Conservation (phyloP, 495 filamentous ascomycete species). For the Xylaria sp. region DNA sequence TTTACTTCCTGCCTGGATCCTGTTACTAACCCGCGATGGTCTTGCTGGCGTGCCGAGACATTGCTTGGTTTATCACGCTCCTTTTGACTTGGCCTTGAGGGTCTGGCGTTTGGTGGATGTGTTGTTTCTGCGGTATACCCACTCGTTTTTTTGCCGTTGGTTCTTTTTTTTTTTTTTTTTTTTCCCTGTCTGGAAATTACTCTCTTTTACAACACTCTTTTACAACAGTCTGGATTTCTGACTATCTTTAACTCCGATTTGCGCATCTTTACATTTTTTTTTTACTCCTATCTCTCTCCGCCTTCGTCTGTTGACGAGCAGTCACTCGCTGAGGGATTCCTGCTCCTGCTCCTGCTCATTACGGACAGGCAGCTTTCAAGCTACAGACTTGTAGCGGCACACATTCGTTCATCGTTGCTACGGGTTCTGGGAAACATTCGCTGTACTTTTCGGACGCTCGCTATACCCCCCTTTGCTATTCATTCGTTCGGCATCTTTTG, state of each 20-base stretch:
- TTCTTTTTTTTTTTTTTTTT: too few species aligned
- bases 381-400: neutral
- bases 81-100: neutral
- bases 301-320: neutral
- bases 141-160: neutral
- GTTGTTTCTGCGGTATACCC: slow-evolving; percentile 15
- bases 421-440: neutral
- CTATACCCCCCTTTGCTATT: neutral
- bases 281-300: neutral
- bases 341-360: neutral
- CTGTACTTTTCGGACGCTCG: neutral
- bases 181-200: neutral
- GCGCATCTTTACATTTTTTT: neutral
- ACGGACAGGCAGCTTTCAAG: neutral
- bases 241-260: neutral
- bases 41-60: neutral
- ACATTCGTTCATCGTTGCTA: neutral
- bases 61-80: neutral
- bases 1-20: neutral
- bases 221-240: neutral
- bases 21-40: neutral
- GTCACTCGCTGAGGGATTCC: slow-evolving; percentile 6
- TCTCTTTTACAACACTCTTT: neutral
- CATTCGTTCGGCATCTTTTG: neutral
- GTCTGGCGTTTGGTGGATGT: neutral